Evolutionary conservation across 768 basidiomycete genomes (phyloP).

Genomic region (Trametopsis cervina): DNA sequence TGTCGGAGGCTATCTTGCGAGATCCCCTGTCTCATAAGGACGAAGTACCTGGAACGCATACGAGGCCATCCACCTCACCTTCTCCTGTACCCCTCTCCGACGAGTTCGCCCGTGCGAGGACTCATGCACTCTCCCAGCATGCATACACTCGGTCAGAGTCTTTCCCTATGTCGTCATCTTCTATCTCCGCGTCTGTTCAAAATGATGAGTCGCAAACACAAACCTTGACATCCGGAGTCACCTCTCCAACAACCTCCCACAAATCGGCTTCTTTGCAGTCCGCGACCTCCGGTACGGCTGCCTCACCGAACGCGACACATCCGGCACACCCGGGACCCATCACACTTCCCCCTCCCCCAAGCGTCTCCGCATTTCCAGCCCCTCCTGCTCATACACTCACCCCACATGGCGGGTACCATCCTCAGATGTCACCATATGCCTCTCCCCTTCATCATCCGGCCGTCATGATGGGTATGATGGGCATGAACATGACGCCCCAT

Average conservation of each 20-base stretch:
- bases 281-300: not conserved
- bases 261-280: no score
- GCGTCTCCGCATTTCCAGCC: slow-evolving; percentile 33
- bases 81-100: not conserved
- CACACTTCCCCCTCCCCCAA: slow-evolving; percentile 53
- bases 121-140: not conserved
- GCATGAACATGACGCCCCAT: slow-evolving; percentile 54
- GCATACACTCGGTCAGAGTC: slow-evolving; percentile 7
- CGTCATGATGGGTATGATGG: slow-evolving; percentile 20
- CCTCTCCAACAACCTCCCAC: slow-evolving; percentile 16
- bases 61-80: slow-evolving; percentile 2
- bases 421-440: slow-evolving; percentile 23
- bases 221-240: slow-evolving; percentile 9
- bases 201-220: slow-evolving; percentile 6
- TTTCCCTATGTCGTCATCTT: not conserved
- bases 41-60: not conserved
- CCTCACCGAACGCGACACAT: slow-evolving; percentile 19
- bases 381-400: slow-evolving; percentile 28
- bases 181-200: slow-evolving; percentile 2
- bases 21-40: not conserved
- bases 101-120: not conserved
- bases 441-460: slow-evolving; percentile 35
- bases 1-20: not conserved
- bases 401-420: slow-evolving; percentile 20
- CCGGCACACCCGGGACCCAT: slow-evolving; percentile 68